Base-by-base conservation (phyloP, 2,329 filamentous ascomycete genomes). In the Cercospora sp. region DNA sequence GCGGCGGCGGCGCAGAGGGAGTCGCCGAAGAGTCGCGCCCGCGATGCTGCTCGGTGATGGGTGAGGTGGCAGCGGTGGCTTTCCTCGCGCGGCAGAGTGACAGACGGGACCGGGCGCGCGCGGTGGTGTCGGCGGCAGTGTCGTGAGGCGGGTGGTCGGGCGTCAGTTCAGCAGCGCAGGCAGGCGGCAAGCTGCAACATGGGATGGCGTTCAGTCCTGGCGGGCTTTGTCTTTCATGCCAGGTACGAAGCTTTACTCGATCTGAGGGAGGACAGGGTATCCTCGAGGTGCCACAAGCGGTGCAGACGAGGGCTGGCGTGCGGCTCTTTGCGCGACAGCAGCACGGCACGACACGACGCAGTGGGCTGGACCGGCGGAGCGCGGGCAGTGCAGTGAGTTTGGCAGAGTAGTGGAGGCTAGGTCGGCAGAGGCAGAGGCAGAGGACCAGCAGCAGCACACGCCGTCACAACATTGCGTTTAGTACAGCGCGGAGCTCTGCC, bases 171-270 rank as follows among this genome's bases (percentile, higher is more conserved):
- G 49, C 49, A 32, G 24, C 13, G 24, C 24, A 28, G 53, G 24
- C 53, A 13, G 53, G 53, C 26, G n/a, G 53, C 26, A 16, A 16
- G 53, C 26, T 16, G 24, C 26, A 34, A 58, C 26, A 34, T 30
- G 53, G 26, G 43, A 43, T 55, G 40, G 61, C 61, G 61, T 53
- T 28, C 21, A 51, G 40, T 51, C 21, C 21, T 13, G 24, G 24
- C 10, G 32, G 61, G 34, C 61, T 63, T 55, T 63, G 61, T 63
- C 43, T 63, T 28, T 62, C 60, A 63, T 63, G 61, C 61, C 45
- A 63, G 61, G 61, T 53, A 63, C 61, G 61, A 34, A 32, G 30
- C 28, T 53, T 45, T n/a, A 18, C 43, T 63, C 61, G 61, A 63
- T 63, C 61, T 34, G 61, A 37, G 61, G 43, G 45, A 63, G 43